These are phyloP conservation scores for Penicillium sp. DNA, from an alignment of 2,329 filamentous ascomycete species.

Conservation along the genomic window DNA sequence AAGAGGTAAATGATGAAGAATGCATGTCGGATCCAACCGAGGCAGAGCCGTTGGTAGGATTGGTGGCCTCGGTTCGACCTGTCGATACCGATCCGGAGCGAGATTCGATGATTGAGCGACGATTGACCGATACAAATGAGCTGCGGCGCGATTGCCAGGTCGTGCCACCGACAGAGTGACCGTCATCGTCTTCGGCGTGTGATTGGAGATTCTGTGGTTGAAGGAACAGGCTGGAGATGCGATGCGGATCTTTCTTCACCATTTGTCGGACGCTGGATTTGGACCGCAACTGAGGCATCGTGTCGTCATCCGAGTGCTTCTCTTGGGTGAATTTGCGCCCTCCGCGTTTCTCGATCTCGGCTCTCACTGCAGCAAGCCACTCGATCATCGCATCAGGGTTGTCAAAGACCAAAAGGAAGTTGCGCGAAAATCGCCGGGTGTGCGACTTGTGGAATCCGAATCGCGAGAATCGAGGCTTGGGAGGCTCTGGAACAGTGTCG, in stretches of 20 bases:
- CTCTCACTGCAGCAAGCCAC: constrained; percentile 46
- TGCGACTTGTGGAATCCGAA: constrained; percentile 39
- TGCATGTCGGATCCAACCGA: constrained; percentile 13
- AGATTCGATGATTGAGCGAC: constrained; percentile 31
- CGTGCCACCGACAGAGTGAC: constrained; percentile 15
- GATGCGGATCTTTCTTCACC: constrained; percentile 37
- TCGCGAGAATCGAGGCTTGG: constrained; percentile 39
- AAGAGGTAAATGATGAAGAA: constrained; percentile 17
- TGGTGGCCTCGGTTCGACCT: constrained; percentile 24
- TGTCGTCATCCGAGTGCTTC: constrained; percentile 30
- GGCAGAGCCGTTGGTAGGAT: constrained; percentile 11
- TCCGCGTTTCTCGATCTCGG: constrained; percentile 46
- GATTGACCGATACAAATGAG: constrained; percentile 31
- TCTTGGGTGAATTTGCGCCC: constrained; percentile 45
- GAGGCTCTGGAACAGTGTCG: constrained; percentile 25
- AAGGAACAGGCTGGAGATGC: constrained; percentile 31
- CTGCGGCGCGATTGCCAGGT: constrained; percentile 29
- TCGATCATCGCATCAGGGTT: constrained; percentile 44
- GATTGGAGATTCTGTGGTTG: constrained; percentile 26
- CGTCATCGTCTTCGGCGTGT: constrained; percentile 28
- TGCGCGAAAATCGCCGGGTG: constrained; percentile 36
- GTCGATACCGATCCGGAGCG: constrained; percentile 31
- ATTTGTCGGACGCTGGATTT: constrained; percentile 32
- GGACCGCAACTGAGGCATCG: constrained; percentile 26
- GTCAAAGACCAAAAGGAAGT: constrained; percentile 45